phyloP scores from a whole-genome alignment of 441 rosid species.

The Erodium texanum region DNA sequence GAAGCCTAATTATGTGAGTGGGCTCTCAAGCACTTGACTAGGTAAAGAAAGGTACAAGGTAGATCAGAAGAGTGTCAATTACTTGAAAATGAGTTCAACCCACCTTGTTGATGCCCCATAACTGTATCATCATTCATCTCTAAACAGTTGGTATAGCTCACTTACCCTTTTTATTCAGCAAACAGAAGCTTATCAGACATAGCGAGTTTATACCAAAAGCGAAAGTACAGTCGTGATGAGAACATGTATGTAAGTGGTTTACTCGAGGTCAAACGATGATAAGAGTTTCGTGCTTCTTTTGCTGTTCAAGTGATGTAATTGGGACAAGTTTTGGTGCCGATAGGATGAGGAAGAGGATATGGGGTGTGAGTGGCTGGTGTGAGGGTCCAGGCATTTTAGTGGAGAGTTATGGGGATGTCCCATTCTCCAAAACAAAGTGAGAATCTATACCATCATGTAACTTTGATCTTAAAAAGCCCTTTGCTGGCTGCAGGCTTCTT shows the following conservation, averaged over 20 bases:
- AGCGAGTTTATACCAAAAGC: too few relatives aligned
- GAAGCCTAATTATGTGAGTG: too few relatives aligned
- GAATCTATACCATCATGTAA: slow-evolving; percentile 29
- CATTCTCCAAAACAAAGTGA: slow-evolving; percentile 10
- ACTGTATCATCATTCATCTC: background rate
- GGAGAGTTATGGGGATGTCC: slow-evolving; percentile 16
- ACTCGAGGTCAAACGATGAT: too few relatives aligned
- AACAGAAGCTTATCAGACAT: too few relatives aligned
- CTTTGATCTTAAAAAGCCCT: slow-evolving; percentile 29
- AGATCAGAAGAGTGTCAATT: slow-evolving; percentile 15
- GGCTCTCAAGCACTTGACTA: too few relatives aligned
- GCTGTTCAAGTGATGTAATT: slow-evolving; percentile 12
- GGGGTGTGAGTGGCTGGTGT: slow-evolving; percentile 6
- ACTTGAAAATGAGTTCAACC: slow-evolving; percentile 17
- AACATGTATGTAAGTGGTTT: too few relatives aligned
- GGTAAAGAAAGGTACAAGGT: background rate
- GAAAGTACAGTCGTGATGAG: too few relatives aligned
- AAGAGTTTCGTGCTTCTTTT: background rate
- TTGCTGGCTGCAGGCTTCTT: too few relatives aligned
- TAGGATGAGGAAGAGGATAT: slow-evolving; percentile 21
- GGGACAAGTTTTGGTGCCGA: slow-evolving; percentile 11
- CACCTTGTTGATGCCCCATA: slow-evolving; percentile 7
- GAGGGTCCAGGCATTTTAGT: slow-evolving; percentile 35
- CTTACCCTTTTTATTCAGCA: slow-evolving; percentile 10
- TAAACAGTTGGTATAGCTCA: slow-evolving; percentile 15